phyloP scores from a whole-genome alignment of 208 protist species.

The Leishmania mexicana region DNA sequence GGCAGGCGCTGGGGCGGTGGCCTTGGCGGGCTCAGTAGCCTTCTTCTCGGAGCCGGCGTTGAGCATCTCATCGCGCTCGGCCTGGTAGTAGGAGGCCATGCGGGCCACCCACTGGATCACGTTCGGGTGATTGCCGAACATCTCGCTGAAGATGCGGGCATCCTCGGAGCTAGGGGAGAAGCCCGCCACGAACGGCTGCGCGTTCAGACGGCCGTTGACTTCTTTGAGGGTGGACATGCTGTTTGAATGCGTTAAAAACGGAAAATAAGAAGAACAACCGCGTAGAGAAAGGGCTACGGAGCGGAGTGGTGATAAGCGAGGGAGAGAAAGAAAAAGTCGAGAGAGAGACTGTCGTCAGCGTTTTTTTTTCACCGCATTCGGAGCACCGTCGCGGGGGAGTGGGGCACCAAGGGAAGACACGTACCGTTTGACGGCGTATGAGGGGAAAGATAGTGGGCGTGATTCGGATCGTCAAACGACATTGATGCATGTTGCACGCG shows the following conservation, averaged over 20 bases:
- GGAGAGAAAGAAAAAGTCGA: not conserved
- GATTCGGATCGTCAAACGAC: not conserved
- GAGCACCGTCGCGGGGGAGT: not conserved
- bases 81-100: constrained; percentile 92
- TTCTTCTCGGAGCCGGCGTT: constrained; percentile 34
- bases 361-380: not conserved
- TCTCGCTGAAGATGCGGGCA: constrained; percentile 81
- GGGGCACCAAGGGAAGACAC: not conserved
- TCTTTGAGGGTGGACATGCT: constrained; percentile 86
- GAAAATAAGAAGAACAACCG: not conserved
- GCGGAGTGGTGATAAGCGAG: not conserved
- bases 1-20: constrained; percentile 37
- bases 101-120: constrained; percentile 88
- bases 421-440: not conserved
- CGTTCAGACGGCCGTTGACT: constrained; percentile 82
- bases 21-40: constrained; percentile 23
- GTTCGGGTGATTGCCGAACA: constrained; percentile 79
- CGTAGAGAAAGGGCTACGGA: not conserved
- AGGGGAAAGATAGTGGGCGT: not conserved
- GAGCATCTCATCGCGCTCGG: constrained; percentile 74
- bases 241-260: constrained; percentile 10
- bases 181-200: constrained; percentile 84
- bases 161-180: constrained; percentile 85
- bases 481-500: not conserved
- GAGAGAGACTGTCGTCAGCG: not conserved